phyloP scores from a whole-genome alignment of 352 stramenopile species.

The Vaucheria bursata region DNA sequence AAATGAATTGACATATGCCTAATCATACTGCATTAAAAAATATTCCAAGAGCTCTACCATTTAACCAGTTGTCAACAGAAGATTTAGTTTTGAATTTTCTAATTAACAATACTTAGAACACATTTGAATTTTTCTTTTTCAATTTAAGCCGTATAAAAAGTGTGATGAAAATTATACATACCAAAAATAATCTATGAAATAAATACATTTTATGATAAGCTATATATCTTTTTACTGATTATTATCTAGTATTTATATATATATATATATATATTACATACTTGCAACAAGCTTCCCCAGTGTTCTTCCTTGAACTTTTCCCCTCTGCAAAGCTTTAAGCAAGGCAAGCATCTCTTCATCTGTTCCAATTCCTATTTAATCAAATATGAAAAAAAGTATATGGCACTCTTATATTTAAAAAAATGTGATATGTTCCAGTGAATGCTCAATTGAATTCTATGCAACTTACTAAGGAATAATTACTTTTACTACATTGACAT shows the following conservation, averaged over 20 bases:
- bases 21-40: background rate
- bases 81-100: background rate
- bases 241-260: background rate
- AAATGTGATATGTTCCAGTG: background rate
- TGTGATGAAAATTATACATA: too few species aligned
- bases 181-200: too few species aligned
- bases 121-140: too few species aligned
- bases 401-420: background rate
- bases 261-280: background rate
- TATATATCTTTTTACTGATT: background rate
- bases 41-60: background rate
- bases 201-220: background rate
- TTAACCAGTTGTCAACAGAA: background rate
- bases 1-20: background rate
- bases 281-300: slow-evolving; percentile 77
- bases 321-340: slow-evolving; percentile 81
- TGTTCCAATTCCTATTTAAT: slow-evolving; percentile 61
- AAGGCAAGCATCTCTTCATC: slow-evolving; percentile 75
- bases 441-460: background rate
- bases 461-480: background rate
- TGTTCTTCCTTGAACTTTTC: slow-evolving; percentile 92
- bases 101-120: background rate
- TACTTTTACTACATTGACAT: background rate
- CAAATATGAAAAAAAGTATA: background rate
- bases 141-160: too few species aligned